Evolutionary conservation across 192 early-diverging fungal genomes (phyloP).

Genomic region (Umbelopsis vinacea): DNA sequence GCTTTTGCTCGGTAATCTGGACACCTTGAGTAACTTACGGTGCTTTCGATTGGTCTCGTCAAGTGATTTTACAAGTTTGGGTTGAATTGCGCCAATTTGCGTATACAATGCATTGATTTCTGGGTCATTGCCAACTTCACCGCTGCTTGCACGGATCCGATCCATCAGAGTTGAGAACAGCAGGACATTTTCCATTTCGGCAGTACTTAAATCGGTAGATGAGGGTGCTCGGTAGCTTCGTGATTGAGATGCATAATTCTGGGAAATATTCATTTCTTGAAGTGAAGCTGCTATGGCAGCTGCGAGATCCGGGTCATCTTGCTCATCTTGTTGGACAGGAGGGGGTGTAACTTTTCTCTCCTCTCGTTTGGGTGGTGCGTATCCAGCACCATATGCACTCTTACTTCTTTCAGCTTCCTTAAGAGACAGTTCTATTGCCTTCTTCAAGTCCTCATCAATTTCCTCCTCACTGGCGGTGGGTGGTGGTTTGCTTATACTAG

Average conservation of each 20-base stretch:
- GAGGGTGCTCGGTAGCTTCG: constrained; percentile 23
- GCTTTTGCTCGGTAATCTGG: no score
- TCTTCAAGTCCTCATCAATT: constrained; percentile 90
- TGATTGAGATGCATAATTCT: constrained; percentile 10
- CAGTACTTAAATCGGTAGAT: constrained; percentile 63
- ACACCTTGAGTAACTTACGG: constrained; percentile 37
- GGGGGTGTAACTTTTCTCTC: constrained; percentile 8
- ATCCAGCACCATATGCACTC: constrained; percentile 40
- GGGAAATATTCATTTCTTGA: constrained; percentile 56
- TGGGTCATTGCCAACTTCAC: constrained; percentile 74
- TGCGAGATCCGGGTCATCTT: constrained; percentile 70
- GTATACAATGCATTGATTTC: constrained; percentile 82
- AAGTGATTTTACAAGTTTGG: constrained; percentile 76
- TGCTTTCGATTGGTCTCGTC: constrained; percentile 82
- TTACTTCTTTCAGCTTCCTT: constrained; percentile 69
- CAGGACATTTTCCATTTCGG: constrained; percentile 89
- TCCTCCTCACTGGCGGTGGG: constrained; percentile 43
- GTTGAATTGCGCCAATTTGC: constrained; percentile 86
- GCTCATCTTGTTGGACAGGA: constrained; percentile 44
- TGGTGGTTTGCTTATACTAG: constrained; percentile 20
- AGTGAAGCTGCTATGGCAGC: constrained; percentile 83
- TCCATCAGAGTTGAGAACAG: constrained; percentile 89
- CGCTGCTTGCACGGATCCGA: constrained; percentile 76
- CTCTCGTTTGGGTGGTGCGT: constrained; percentile 33
- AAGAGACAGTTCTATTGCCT: constrained; percentile 91